Evolutionary conservation across 1,284 basidiomycete genomes (phyloP).

Genomic region (Jaminaea rosea): DNA sequence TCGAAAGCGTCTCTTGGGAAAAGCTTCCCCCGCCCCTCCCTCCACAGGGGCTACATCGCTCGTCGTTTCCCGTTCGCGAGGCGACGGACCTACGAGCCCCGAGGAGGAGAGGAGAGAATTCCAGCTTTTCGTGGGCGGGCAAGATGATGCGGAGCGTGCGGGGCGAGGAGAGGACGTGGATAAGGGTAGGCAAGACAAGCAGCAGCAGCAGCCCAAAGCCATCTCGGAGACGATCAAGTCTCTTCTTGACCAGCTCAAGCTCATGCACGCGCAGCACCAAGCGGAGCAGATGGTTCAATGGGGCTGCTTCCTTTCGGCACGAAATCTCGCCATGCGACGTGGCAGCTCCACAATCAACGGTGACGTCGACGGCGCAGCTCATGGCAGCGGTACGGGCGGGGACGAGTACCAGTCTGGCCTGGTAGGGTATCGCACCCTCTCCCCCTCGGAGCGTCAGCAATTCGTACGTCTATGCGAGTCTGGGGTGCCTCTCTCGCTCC

Average conservation of each 20-base stretch:
- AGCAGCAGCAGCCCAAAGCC: constrained; percentile 15
- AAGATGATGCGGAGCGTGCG: too few species aligned
- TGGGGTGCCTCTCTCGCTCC: constrained; percentile 80
- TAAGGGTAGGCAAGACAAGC: not conserved
- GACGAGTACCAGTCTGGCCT: constrained; percentile 49
- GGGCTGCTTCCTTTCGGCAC: constrained; percentile 72
- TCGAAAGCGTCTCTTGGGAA: too few species aligned
- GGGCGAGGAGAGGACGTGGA: too few species aligned
- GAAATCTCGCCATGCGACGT: constrained; percentile 11
- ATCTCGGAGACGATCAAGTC: constrained; percentile 64
- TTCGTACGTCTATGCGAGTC: constrained; percentile 69
- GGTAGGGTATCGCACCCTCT: constrained; percentile 78
- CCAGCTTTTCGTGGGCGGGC: too few species aligned
- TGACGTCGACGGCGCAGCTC: not conserved
- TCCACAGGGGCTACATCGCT: constrained; percentile 30
- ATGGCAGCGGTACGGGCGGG: constrained; percentile 9
- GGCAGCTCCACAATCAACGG: not conserved
- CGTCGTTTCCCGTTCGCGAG: constrained; percentile 21
- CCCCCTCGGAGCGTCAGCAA: too few species aligned
- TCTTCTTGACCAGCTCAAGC: constrained; percentile 70
- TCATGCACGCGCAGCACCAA: constrained; percentile 77
- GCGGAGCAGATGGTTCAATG: constrained; percentile 66
- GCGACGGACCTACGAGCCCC: constrained; percentile 21
- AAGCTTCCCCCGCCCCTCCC: too few species aligned
- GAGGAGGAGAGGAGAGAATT: constrained; percentile 11